These are phyloP conservation scores for Oxyria digyna DNA, from an alignment of 148 eudicot species.

Conservation along the genomic window DNA sequence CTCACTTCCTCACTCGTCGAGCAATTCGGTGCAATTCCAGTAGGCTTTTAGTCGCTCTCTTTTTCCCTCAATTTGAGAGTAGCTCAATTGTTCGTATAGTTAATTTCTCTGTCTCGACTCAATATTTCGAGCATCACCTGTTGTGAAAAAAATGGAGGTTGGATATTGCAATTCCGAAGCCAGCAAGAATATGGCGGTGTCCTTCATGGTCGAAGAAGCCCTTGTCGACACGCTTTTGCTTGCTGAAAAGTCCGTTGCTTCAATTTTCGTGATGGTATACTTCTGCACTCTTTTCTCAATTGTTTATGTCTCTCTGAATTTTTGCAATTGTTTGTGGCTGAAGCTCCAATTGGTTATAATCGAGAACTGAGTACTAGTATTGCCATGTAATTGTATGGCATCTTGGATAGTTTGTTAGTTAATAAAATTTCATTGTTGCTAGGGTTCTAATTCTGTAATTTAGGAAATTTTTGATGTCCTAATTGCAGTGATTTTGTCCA, in stretches of 20 bases:
- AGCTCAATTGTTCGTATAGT: background rate
- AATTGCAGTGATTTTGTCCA: background rate
- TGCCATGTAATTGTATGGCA: background rate
- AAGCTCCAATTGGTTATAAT: background rate
- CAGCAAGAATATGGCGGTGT: background rate
- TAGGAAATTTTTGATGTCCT: background rate
- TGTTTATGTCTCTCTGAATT: background rate
- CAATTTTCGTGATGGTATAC: conserved; percentile 1
- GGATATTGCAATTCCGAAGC: conserved; percentile 9
- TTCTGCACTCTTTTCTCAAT: background rate
- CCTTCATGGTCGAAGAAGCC: conserved; percentile 5
- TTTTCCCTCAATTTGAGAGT: background rate
- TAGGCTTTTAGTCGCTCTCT: background rate
- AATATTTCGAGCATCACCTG: background rate
- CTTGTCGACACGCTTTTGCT: conserved; percentile 7
- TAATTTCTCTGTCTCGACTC: background rate
- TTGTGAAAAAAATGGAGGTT: background rate
- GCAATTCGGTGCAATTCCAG: background rate
- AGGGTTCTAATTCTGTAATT: background rate
- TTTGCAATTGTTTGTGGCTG: background rate
- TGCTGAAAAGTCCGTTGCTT: conserved; percentile 7
- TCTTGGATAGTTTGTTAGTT: background rate
- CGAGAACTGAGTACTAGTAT: background rate
- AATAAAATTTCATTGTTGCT: background rate
- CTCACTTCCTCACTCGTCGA: background rate